Evolutionary conservation across 2,329 filamentous ascomycete species (phyloP), one percentile per base, ranked within the genome.

Genomic region (Colletotrichum filicis): DNA sequence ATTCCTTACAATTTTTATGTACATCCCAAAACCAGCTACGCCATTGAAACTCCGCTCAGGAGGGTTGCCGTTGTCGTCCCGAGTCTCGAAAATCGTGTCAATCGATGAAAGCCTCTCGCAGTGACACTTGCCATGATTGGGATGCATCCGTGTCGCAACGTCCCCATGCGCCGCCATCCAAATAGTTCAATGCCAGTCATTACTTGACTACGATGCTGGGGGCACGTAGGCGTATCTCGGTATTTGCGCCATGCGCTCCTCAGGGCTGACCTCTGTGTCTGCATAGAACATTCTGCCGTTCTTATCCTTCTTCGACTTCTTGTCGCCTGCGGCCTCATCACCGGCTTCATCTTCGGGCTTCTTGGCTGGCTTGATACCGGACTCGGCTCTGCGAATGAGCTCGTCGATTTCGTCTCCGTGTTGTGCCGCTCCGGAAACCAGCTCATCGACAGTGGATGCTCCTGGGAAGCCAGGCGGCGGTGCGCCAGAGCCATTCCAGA

Each of bases 181-280:
- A 32, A 9, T 30, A 52, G 57, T 46, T 22, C 26, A 62, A 28
- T n/a, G 32, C 16, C 4, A 16, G n/a, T 24, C 55, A 22, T 12
- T 30, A 6, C 14, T 19, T 56, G 55, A 37, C 59, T 58, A 56
- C 55, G 56, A 69, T 49, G 66, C 76, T 35, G 65, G 73, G 53
- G 88, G 89, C 79, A 86, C 85, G 81, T 90, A 93, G 78, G 92
- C 91, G 85, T 97, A 98, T 82, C 91, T 92, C 74, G 93, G 87
- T 85, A 97, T 85, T 79, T 86, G 84, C 32, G 94, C 93, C 94
- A 97, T 95, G 84, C 92, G 94, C 87, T 98, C 95, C 85, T 98
- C 95, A 1, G 95, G 94, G 78, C 94, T 97, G 79, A 92, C 85
- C 71, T 93, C 92, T 64, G 93, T 91, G 80, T 97, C 94, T 74